Conservation (phyloP, 345 rosid genomes). For the Syzygium jambos region DNA sequence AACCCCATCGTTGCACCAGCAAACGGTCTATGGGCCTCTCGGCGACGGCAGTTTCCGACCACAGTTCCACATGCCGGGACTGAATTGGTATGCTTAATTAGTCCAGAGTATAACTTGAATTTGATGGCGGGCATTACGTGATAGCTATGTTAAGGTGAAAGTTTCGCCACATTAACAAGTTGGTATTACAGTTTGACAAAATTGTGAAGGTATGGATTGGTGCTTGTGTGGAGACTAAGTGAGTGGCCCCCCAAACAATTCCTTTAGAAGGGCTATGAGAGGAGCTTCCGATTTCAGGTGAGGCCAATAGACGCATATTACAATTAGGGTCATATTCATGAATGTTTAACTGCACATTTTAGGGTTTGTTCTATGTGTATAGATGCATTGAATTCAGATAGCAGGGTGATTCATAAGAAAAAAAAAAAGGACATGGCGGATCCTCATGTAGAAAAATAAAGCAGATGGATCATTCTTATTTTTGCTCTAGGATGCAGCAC, state of each 20-base stretch:
- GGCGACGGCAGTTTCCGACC: constrained; percentile 52
- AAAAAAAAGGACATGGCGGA: not conserved
- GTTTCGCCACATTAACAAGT: not conserved
- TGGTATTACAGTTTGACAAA: not conserved
- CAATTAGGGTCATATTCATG: not conserved
- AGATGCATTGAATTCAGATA: not conserved
- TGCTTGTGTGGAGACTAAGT: not conserved
- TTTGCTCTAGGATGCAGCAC: not conserved
- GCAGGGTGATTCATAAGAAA: not conserved
- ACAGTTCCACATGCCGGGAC: constrained; percentile 49
- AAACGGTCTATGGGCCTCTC: constrained; percentile 31
- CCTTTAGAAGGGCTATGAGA: not conserved
- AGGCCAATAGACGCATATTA: not conserved
- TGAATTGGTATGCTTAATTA: constrained; percentile 67
- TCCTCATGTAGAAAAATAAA: not conserved
- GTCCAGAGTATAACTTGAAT: not conserved
- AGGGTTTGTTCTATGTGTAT: not conserved
- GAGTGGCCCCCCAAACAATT: not conserved
- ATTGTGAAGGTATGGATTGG: not conserved
- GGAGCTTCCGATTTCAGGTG: not conserved
- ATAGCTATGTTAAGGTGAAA: not conserved
- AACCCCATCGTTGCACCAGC: constrained; percentile 37
- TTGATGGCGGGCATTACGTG: not conserved
- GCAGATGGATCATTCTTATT: not conserved
- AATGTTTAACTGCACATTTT: not conserved